Evolutionary conservation across 371 early-diverging fungal genomes (phyloP).

Genomic region (Dichotomocladium elegans): DNA sequence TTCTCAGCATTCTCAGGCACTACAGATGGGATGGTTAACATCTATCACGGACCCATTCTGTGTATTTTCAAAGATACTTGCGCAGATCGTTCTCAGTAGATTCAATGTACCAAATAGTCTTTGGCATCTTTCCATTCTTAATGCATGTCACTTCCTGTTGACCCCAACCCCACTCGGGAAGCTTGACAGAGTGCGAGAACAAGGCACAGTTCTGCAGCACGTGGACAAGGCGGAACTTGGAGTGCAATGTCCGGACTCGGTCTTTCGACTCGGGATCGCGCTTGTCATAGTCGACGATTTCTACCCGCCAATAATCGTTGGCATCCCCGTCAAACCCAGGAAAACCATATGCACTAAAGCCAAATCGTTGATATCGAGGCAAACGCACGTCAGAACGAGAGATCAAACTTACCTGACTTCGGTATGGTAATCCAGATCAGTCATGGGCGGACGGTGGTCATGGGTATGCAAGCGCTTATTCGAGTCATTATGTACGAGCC

Average conservation of each 20-base stretch:
- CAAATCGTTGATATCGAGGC: conserved; percentile 4
- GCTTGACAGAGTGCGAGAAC: conserved; percentile 77
- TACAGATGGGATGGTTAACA: conserved; percentile 13
- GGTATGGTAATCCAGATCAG: conserved; percentile 86
- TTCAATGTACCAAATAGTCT: conserved; percentile 69
- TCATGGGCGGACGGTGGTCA: conserved; percentile 70
- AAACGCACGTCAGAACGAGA: no score
- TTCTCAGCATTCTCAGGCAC: conserved; percentile 47
- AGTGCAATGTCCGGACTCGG: conserved; percentile 61
- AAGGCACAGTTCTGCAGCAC: conserved; percentile 71
- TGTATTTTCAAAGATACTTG: conserved; percentile 24
- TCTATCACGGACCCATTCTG: background rate
- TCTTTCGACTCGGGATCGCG: conserved; percentile 50
- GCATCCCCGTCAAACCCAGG: conserved; percentile 40
- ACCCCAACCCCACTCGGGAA: conserved; percentile 96
- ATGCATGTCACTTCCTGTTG: conserved; percentile 94
- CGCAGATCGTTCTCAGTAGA: conserved; percentile 44
- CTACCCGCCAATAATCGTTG: conserved; percentile 75
- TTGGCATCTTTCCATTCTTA: conserved; percentile 58
- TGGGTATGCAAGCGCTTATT: conserved; percentile 59
- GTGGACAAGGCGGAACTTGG: conserved; percentile 76
- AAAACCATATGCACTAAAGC: conserved; percentile 54
- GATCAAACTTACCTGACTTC: conserved; percentile 72
- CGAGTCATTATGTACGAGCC: conserved; percentile 72
- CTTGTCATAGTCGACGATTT: conserved; percentile 63